Percentiles rank a stretch among this genome's conserved stretches.
Evolutionary conservation across 2,329 filamentous ascomycete genomes (phyloP).

Genomic region (Colletotrichum sp.): DNA sequence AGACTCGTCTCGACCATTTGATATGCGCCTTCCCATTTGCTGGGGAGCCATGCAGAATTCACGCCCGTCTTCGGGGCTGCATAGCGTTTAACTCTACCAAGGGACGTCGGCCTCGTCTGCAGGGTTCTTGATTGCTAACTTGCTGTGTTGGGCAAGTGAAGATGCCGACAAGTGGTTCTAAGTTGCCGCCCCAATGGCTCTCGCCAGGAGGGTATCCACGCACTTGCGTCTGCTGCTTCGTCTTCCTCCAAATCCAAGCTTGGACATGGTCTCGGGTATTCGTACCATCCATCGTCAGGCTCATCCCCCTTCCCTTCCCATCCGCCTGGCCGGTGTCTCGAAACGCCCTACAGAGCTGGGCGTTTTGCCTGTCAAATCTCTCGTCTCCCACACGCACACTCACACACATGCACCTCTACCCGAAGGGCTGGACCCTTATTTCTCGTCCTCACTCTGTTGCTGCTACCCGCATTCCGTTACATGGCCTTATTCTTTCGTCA

Average conservation of each 20-base stretch:
- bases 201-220: not conserved
- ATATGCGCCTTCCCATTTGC: not conserved
- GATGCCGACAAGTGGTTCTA: not conserved
- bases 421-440: not conserved
- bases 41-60: not conserved
- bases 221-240: not conserved
- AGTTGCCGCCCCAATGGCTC: not conserved
- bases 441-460: not conserved
- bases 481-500: slow-evolving; percentile 10
- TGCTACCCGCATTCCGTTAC: not conserved
- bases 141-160: not conserved
- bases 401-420: not conserved
- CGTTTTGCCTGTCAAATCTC: not conserved
- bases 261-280: not conserved
- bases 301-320: not conserved
- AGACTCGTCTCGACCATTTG: not conserved
- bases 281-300: not conserved
- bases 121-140: not conserved
- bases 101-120: not conserved
- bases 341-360: not conserved
- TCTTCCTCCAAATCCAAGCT: not conserved
- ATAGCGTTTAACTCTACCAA: not conserved
- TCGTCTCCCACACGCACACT: not conserved
- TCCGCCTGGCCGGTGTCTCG: not conserved
- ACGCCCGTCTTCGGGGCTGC: not conserved